Percentiles rank a stretch among this genome's conserved stretches.
These are phyloP conservation scores for Aphanomyces cochlioides DNA, from an alignment of 352 stramenopile genomes.

Conservation along the genomic window DNA sequence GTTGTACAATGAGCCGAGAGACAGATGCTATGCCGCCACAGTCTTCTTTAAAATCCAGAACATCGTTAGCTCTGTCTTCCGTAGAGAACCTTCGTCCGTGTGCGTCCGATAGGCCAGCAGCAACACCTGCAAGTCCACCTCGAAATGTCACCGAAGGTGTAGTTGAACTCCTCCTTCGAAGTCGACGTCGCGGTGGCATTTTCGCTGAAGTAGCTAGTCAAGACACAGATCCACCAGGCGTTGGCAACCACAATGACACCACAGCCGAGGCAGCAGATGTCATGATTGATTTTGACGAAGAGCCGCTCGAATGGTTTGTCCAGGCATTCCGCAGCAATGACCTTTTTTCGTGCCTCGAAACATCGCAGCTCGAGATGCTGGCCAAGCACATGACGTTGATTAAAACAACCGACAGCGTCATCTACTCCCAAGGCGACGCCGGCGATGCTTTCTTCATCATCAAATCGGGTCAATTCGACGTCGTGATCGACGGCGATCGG, in stretches of 20 bases:
- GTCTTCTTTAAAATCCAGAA: too few relatives aligned
- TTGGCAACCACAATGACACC: too few relatives aligned
- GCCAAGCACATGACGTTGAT: constrained; percentile 73
- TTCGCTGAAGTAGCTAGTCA: constrained; percentile 4
- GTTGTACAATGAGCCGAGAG: too few relatives aligned
- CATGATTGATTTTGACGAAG: too few relatives aligned
- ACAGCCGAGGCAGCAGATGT: too few relatives aligned
- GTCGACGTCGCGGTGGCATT: constrained; percentile 18
- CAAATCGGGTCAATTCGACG: constrained; percentile 42
- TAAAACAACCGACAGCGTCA: constrained; percentile 56
- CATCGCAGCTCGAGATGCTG: constrained; percentile 67
- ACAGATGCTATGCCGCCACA: too few relatives aligned
- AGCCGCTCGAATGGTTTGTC: constrained; percentile 28
- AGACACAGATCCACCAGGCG: neutral
- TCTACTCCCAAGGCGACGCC: constrained; percentile 72
- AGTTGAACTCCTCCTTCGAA: constrained; percentile 26
- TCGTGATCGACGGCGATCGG: constrained; percentile 41
- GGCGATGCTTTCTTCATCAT: constrained; percentile 82
- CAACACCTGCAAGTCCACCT: too few relatives aligned
- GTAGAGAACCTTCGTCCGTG: too few relatives aligned
- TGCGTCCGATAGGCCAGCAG: too few relatives aligned
- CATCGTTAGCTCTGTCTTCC: too few relatives aligned
- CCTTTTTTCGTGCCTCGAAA: constrained; percentile 71
- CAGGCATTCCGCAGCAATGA: constrained; percentile 65
- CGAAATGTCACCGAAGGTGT: constrained; percentile 23